Base-by-base conservation (phyloP, 306 rosid species). In the Sphenostylis stenocarpa region DNA sequence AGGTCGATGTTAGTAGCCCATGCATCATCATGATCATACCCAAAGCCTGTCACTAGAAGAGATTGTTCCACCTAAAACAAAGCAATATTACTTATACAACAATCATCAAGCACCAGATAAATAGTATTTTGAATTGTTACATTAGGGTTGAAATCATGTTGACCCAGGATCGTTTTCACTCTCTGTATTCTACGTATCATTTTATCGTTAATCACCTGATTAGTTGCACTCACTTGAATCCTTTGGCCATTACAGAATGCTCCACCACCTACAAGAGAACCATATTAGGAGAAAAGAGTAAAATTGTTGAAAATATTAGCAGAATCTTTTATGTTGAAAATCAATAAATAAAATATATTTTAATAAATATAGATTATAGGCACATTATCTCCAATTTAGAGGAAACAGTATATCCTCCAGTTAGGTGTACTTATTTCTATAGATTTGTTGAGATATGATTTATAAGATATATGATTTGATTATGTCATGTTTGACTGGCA, bases 21-120 rank as follows among this genome's bases (percentile, higher is more conserved):
- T 49, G 96, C 90, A 55, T 89, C 95, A 76, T 95, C 98, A 20
- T 92, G 98, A 23, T 95, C 98, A 79, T 95, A 95, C 67, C 98
- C 98, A 82, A 95, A 95, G 62, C 97, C 98, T 26, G 98, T 95
- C 70, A 95, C 96, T 34, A 95, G 87, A 84, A 95, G 98, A 81
- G 97, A 89, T 60, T 15, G 90, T 65, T 86, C 97, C 84, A 95
- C 97, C 97, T 94, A 77, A 83, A 79, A 73, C 39, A 70, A 81
- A 72, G 33, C 57, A 44, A 75, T 45, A 58, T 38, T 34, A 68
- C 60, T 48, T 55, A 49, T 55, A 16, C 36, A 69, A 55, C 48
- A 69, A 57, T 29, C 44, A 61, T 29, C 29, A 62, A 72, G 53
- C 33, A 33, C 66, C 36, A 65, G n/a, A 53, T 13, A 79, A 82